A percentile compares a stretch with the other conserved stretches of the same genome.
Evolutionary conservation across 345 rosid species (phyloP).

Genomic region (Eucalyptus paniculata): DNA sequence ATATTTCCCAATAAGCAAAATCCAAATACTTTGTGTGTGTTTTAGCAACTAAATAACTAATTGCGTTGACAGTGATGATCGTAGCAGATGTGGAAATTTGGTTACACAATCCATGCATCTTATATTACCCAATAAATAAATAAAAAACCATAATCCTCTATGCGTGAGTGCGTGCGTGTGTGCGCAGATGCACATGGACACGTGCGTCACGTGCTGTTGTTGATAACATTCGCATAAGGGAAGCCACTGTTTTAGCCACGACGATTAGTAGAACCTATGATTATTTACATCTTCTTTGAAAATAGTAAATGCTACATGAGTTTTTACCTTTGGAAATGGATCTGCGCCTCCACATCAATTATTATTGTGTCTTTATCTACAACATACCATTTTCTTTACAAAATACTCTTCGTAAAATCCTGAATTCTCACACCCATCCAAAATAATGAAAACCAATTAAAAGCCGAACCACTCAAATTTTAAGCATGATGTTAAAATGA

Average conservation of each 20-base stretch:
- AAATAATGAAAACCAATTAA: too few species aligned
- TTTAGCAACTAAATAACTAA: background rate
- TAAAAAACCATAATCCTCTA: background rate
- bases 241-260: background rate
- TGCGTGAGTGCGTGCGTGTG: background rate
- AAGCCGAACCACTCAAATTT: background rate
- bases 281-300: background rate
- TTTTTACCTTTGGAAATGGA: background rate
- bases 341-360: background rate
- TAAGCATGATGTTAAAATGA: background rate
- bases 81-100: background rate
- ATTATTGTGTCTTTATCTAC: background rate
- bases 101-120: background rate
- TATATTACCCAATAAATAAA: background rate
- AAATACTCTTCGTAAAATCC: background rate
- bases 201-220: background rate
- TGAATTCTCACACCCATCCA: background rate
- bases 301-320: background rate
- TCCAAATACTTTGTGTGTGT: background rate
- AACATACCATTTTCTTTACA: background rate
- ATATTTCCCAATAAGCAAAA: too few species aligned
- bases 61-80: background rate
- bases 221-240: background rate
- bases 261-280: background rate
- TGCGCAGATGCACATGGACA: background rate